These are phyloP conservation scores for Gracilariopsis chorda DNA, from an alignment of 23 red algal genomes.

Conservation along the genomic window DNA sequence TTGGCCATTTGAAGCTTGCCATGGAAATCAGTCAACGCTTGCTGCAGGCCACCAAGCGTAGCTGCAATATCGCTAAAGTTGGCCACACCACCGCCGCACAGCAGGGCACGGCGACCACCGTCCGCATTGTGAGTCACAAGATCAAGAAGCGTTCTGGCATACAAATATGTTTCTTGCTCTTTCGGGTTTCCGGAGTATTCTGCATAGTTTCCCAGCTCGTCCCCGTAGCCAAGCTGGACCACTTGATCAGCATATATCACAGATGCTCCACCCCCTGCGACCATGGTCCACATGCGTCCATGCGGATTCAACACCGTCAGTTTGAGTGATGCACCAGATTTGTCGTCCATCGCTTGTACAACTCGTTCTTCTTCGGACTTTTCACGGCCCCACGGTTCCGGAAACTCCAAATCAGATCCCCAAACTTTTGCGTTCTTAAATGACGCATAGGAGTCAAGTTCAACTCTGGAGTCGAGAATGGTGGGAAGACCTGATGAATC, in stretches of 20 bases:
- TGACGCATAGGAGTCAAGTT: conserved; percentile 93
- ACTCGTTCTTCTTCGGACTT: conserved; percentile 80
- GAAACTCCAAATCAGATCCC: conserved; percentile 88
- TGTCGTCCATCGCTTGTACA: conserved; percentile 88
- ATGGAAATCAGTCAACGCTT: conserved; percentile 95
- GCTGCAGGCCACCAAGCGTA: conserved; percentile 92
- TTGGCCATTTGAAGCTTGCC: conserved; percentile 94
- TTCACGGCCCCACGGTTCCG: conserved; percentile 88
- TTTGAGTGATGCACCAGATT: conserved; percentile 94
- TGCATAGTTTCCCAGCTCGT: conserved; percentile 97
- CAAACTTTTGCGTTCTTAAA: conserved; percentile 92
- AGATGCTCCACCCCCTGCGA: conserved; percentile 94
- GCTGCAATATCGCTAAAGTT: conserved; percentile 99
- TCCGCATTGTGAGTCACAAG: conserved; percentile 87
- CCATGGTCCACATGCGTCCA: conserved; percentile 98
- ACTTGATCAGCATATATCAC: conserved; percentile 99
- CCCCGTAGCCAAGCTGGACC: conserved; percentile 93
- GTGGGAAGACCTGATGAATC: conserved; percentile 33
- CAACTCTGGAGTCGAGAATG: conserved; percentile 87
- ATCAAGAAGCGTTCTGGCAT: conserved; percentile 84
- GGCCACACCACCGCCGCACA: conserved; percentile 93
- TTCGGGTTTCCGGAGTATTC: conserved; percentile 99
- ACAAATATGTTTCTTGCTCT: conserved; percentile 98
- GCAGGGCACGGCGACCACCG: conserved; percentile 62
- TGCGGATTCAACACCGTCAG: conserved; percentile 84